Evolutionary conservation across 306 rosid species (phyloP), one percentile per base, ranked within the genome.

Genomic region (Heteromeles arbutifolia): DNA sequence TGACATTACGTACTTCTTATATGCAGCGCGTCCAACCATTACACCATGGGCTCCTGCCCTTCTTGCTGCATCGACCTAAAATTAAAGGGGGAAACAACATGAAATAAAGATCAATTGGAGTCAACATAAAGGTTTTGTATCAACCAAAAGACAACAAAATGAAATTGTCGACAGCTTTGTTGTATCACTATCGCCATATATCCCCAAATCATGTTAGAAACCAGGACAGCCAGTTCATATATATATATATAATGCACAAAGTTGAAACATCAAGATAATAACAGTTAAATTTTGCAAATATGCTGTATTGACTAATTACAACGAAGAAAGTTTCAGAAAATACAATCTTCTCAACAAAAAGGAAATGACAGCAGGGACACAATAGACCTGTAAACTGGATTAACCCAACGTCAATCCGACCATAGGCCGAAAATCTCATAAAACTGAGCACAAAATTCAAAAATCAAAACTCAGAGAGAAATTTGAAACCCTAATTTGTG

Each of bases 11-110:
- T 90, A 92, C 98, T 90, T 86, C 5, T 85, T 66, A 80, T 89
- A 95, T 66, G 96, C 97, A 77, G 97, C 90, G 11, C 97, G 97
- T 39, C 98, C 98, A 85, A 95, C 74, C 97, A 95, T 95, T 66
- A 92, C 98, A 84, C 97, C 98, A 89, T 92, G 98, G 24, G 97
- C 97, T 74, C 98, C 97, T 15, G 81, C 85, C 57, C 78, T 88
- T 76, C 84, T 88, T 85, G 98, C 98, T 74, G 86, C 89, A 72
- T 89, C 87, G 78, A 74, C 89, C 98, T 95, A 75, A 75, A 84
- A 85, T 82, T 64, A 41, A 17, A 29, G 50, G 59, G 59, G 5
- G 68, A 78, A 45, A 82, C 11, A 50, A 59, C 50, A 45, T 65
- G 64, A 66, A 48, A 79, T 39, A 65, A n/a, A 45, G 67, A 57